Conservation (phyloP, 129 eudicot genomes). For the Helianthus tuberosus region DNA sequence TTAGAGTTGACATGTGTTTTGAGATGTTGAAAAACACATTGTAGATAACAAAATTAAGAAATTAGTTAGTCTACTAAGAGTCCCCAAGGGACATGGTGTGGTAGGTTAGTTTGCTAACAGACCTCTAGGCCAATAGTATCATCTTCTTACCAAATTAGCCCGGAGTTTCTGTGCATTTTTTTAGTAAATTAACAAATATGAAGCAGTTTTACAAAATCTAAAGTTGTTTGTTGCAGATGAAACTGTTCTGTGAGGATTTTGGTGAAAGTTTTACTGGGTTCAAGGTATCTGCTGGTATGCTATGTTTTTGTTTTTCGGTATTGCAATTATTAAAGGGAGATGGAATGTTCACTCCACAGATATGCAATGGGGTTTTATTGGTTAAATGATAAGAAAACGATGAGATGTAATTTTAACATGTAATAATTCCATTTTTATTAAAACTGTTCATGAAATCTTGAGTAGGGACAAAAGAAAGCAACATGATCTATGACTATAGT, state of each 20-base stretch:
- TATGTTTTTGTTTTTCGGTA: slow-evolving; percentile 20
- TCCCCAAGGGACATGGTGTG: no score
- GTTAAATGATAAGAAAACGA: neutral
- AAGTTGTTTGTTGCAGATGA: slow-evolving; percentile 57
- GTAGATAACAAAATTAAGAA: neutral
- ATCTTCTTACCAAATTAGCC: neutral
- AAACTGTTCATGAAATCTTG: neutral
- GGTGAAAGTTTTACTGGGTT: slow-evolving; percentile 70
- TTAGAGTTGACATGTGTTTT: neutral
- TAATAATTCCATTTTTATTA: neutral
- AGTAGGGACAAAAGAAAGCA: slow-evolving; percentile 4
- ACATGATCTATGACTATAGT: neutral
- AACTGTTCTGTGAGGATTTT: slow-evolving; percentile 70
- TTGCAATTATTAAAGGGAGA: neutral
- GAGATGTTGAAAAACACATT: neutral
- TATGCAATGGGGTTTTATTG: neutral
- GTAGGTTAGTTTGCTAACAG: neutral
- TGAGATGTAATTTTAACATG: neutral
- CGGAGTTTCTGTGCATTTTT: slow-evolving; percentile 5
- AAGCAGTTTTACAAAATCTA: neutral
- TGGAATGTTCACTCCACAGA: neutral
- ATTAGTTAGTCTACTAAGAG: neutral
- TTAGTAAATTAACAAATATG: neutral
- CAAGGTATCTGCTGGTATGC: slow-evolving; percentile 85
- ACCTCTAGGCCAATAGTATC: neutral